Evolutionary conservation across 345 rosid genomes (phyloP).

Genomic region (Linum lewisii): DNA sequence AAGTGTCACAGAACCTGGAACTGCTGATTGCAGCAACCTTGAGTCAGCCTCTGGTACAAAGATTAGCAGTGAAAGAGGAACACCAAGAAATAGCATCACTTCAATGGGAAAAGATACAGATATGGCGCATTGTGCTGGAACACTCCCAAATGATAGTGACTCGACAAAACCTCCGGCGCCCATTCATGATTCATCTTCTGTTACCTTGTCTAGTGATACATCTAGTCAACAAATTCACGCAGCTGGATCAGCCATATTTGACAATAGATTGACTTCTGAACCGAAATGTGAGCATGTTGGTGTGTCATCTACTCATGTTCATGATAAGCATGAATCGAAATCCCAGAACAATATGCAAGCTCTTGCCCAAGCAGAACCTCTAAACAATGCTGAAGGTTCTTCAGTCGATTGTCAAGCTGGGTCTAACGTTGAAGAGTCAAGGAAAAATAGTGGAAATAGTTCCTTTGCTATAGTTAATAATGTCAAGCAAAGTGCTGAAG

Average conservation of each 20-base stretch:
- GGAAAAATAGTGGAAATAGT: slow-evolving; percentile 11
- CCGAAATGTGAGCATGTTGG: slow-evolving; percentile 8
- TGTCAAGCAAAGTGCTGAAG: not conserved
- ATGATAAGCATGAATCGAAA: slow-evolving; percentile 17
- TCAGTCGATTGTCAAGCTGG: slow-evolving; percentile 9
- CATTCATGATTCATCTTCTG: slow-evolving; percentile 18
- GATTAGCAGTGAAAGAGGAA: slow-evolving; percentile 18
- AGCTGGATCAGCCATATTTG: not conserved
- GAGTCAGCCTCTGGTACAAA: slow-evolving; percentile 26
- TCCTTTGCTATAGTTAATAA: not conserved
- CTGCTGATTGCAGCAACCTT: slow-evolving; percentile 13
- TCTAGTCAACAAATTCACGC: not conserved
- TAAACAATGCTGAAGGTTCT: slow-evolving; percentile 23
- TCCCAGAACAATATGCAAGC: slow-evolving; percentile 15
- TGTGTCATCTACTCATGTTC: slow-evolving; percentile 9
- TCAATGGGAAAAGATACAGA: slow-evolving; percentile 18
- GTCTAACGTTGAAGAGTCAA: slow-evolving; percentile 14
- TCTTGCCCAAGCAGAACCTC: slow-evolving; percentile 11
- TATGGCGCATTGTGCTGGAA: slow-evolving; percentile 20
- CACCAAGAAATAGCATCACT: slow-evolving; percentile 14
- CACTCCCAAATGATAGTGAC: slow-evolving; percentile 13
- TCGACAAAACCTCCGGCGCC: slow-evolving; percentile 12
- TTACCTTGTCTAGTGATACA: slow-evolving; percentile 15
- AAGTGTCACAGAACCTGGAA: slow-evolving; percentile 23
- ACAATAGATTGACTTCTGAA: not conserved